Percentiles rank a stretch among this genome's conserved stretches.
Evolutionary conservation across 106 monocot species (phyloP).

Genomic region (Hemerocallis citrina): DNA sequence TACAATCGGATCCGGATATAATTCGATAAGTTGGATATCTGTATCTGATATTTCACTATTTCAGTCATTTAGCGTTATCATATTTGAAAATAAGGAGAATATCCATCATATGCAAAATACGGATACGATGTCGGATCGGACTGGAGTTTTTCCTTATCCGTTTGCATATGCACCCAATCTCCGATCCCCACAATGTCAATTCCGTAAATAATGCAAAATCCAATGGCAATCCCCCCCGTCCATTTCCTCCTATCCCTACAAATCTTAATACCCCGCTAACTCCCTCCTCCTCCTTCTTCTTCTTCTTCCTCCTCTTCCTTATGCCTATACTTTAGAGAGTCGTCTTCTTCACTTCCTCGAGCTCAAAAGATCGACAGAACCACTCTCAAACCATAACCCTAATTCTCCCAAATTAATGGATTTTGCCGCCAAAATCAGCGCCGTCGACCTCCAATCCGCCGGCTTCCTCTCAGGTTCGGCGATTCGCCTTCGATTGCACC

Average conservation of each 20-base stretch:
- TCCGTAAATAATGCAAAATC: neutral
- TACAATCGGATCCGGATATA: no score
- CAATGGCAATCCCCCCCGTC: neutral
- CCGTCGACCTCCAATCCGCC: constrained; percentile 48
- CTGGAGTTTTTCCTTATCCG: no score
- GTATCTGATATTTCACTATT: no score
- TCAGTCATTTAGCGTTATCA: no score
- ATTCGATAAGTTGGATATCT: no score
- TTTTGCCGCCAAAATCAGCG: constrained; percentile 40
- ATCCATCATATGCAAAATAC: no score
- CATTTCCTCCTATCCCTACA: neutral
- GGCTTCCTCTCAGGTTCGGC: constrained; percentile 24
- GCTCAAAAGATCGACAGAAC: neutral
- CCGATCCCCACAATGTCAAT: no score
- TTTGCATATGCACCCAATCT: no score
- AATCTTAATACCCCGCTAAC: neutral
- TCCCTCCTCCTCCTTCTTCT: no score
- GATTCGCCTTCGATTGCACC: constrained; percentile 1
- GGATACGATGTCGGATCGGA: no score
- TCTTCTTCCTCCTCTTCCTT: no score
- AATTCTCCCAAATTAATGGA: constrained; percentile 36
- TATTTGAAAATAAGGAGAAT: no score
- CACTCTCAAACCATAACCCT: constrained; percentile 2
- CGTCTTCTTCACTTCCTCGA: neutral
- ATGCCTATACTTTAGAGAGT: neutral